Percentiles rank a stretch among this genome's conserved stretches.
Evolutionary conservation across 352 stramenopile species (phyloP).

Genomic region (Globisporangium yorkense): DNA sequence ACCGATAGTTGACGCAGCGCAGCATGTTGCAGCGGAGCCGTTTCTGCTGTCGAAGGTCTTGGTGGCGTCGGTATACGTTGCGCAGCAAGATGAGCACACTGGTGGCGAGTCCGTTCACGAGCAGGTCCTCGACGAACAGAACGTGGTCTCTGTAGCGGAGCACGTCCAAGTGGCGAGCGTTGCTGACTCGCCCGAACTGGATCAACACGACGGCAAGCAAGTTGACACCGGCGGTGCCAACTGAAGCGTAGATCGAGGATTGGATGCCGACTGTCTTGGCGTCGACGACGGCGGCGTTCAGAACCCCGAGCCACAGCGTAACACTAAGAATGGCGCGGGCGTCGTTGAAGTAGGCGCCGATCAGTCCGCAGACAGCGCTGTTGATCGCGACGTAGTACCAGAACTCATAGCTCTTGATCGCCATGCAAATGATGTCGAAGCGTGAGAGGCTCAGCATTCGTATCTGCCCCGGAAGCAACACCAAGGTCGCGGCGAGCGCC

Average conservation of each 20-base stretch:
- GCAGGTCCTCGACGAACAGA: constrained; percentile 14
- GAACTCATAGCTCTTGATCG: constrained; percentile 17
- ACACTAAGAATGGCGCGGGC: constrained; percentile 2
- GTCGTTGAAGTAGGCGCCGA: constrained; percentile 14
- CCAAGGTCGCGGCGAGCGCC: background rate
- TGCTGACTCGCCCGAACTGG: constrained; percentile 4
- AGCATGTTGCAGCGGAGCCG: constrained; percentile 1
- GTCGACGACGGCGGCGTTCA: constrained; percentile 13
- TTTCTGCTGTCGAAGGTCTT: background rate
- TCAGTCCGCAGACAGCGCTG: constrained; percentile 3
- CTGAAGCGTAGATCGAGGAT: background rate
- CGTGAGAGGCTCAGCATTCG: constrained; percentile 5
- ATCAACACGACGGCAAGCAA: background rate
- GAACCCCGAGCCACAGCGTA: constrained; percentile 6
- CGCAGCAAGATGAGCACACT: constrained; percentile 12
- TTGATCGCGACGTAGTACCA: constrained; percentile 16
- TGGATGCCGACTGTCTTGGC: constrained; percentile 9
- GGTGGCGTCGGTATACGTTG: constrained; percentile 15
- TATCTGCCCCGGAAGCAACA: constrained; percentile 1
- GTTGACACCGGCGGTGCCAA: background rate
- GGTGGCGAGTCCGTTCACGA: constrained; percentile 9
- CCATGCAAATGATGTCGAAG: constrained; percentile 14
- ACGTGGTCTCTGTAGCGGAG: constrained; percentile 3
- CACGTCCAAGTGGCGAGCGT: background rate
- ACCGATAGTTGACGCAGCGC: constrained; percentile 8